Percentiles rank a stretch among this genome's conserved stretches.
Evolutionary conservation across 2,329 filamentous ascomycete genomes (phyloP).

Genomic region (Fusarium brevicatenulatum): DNA sequence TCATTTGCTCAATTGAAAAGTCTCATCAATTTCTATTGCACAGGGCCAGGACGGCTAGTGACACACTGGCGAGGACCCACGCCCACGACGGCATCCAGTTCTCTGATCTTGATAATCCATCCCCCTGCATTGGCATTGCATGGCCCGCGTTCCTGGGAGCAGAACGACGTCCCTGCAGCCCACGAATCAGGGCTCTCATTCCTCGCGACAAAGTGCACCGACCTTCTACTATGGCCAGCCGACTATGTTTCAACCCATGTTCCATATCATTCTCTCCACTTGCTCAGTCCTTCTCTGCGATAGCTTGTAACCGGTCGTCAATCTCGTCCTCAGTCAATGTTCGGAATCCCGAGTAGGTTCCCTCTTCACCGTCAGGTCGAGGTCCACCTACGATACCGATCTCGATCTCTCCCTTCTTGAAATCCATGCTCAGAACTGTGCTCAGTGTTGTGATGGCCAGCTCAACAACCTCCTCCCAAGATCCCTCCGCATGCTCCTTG

Average conservation of each 20-base stretch:
- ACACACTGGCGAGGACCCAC: constrained; percentile 38
- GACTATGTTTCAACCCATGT: constrained; percentile 23
- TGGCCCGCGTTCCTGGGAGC: constrained; percentile 36
- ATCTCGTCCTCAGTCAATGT: constrained; percentile 97
- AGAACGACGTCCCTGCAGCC: constrained; percentile 25
- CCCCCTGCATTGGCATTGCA: constrained; percentile 38
- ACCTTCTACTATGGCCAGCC: constrained; percentile 16
- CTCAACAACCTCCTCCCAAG: constrained; percentile 98
- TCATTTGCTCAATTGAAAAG: constrained; percentile 34
- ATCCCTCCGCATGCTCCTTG: constrained; percentile 92
- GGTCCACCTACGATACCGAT: constrained; percentile 96
- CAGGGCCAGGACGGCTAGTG: constrained; percentile 42
- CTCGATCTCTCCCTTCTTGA: constrained; percentile 99
- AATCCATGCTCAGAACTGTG: constrained; percentile 97
- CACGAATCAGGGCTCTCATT: constrained; percentile 35
- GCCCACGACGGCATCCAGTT: constrained; percentile 29
- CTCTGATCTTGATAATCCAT: constrained; percentile 32
- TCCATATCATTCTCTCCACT: constrained; percentile 34
- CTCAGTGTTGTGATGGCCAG: constrained; percentile 94
- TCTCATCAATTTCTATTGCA: constrained; percentile 44
- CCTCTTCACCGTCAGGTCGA: constrained; percentile 82
- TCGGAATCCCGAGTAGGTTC: constrained; percentile 82
- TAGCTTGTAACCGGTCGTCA: constrained; percentile 96
- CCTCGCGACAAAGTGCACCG: constrained; percentile 19
- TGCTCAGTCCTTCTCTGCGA: constrained; percentile 95